A percentile compares a stretch with the other conserved stretches of the same genome.
These are phyloP conservation scores for Tardiomyces blankii DNA, from an alignment of 1,139 yeast genomes.

Conservation along the genomic window DNA sequence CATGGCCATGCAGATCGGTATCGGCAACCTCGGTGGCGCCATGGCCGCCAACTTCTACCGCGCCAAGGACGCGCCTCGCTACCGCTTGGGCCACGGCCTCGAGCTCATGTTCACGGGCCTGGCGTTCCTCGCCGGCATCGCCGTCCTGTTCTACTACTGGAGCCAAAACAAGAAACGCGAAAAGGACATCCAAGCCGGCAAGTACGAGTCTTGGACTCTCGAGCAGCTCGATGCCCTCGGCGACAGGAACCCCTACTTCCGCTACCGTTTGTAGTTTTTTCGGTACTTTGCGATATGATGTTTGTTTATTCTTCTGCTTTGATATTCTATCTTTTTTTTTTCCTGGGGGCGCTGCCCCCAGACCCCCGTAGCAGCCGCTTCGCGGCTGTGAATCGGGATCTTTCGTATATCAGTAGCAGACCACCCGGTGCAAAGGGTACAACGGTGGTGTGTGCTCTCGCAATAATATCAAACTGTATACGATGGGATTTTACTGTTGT, in stretches of 20 bases:
- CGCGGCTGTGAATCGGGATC: too few species aligned
- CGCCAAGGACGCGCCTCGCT: conserved; percentile 21
- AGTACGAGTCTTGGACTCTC: background rate
- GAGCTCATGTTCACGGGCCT: background rate
- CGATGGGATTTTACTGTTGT: too few species aligned
- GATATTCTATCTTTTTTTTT: too few species aligned
- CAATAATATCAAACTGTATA: too few species aligned
- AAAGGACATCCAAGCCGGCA: background rate
- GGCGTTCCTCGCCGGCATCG: background rate
- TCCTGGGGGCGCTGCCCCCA: too few species aligned
- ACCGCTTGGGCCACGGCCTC: conserved; percentile 26
- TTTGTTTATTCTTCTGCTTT: background rate
- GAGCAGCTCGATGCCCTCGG: conserved; percentile 1
- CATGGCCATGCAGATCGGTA: conserved; percentile 30
- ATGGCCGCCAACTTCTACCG: conserved; percentile 32
- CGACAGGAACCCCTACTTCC: background rate
- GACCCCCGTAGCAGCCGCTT: too few species aligned
- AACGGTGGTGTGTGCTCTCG: too few species aligned
- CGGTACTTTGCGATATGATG: too few species aligned
- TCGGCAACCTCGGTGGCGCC: conserved; percentile 35
- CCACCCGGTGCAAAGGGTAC: too few species aligned
- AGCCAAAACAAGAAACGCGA: background rate
- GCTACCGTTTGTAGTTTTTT: background rate
- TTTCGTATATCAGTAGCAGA: too few species aligned
- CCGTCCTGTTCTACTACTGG: background rate